Conservation (phyloP, 768 basidiomycete genomes). For the Pulveroboletus sp. region DNA sequence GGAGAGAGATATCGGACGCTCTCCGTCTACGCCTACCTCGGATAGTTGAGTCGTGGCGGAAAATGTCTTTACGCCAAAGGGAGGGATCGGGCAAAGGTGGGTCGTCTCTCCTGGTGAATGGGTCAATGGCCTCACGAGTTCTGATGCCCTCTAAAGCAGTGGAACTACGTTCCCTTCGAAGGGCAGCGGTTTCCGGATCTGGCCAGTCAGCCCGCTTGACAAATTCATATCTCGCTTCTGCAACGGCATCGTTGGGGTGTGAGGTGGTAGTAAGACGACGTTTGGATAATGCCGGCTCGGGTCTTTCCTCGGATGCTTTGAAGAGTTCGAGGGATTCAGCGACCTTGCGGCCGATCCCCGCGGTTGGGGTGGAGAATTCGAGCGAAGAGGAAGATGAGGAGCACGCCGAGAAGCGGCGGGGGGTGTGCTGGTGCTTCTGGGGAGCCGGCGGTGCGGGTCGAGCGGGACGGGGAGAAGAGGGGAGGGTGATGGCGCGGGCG, state of each 20-base stretch:
- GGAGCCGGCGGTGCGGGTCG: conserved; percentile 7
- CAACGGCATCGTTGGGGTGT: conserved; percentile 50
- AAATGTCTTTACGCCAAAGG: conserved; percentile 57
- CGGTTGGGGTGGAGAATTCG: conserved; percentile 4
- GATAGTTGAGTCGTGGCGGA: conserved; percentile 37
- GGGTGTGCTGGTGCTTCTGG: conserved; percentile 33
- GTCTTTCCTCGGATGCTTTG: conserved; percentile 60
- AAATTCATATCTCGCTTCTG: conserved; percentile 72
- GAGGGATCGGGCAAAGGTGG: conserved; percentile 43
- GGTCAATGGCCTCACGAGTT: conserved; percentile 45
- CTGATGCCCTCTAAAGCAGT: conserved; percentile 55
- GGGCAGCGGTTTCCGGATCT: conserved; percentile 69
- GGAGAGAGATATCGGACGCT: conserved; percentile 37
- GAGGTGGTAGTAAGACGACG: conserved; percentile 33
- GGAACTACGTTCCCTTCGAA: conserved; percentile 66
- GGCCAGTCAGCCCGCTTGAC: conserved; percentile 87
- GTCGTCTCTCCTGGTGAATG: conserved; percentile 34
- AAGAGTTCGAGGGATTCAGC: conserved; percentile 80
- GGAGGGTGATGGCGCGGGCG: conserved; percentile 30
- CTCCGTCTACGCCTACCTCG: conserved; percentile 68
- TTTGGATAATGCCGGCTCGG: conserved; percentile 19
- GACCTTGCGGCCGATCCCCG: conserved; percentile 75
- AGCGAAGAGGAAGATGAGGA: conserved; percentile 23
- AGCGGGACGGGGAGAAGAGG: conserved; percentile 30
- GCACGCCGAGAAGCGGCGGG: conserved; percentile 32